Base-by-base conservation (phyloP, 306 rosid genomes). In the Cucurbita argyrosperma region DNA sequence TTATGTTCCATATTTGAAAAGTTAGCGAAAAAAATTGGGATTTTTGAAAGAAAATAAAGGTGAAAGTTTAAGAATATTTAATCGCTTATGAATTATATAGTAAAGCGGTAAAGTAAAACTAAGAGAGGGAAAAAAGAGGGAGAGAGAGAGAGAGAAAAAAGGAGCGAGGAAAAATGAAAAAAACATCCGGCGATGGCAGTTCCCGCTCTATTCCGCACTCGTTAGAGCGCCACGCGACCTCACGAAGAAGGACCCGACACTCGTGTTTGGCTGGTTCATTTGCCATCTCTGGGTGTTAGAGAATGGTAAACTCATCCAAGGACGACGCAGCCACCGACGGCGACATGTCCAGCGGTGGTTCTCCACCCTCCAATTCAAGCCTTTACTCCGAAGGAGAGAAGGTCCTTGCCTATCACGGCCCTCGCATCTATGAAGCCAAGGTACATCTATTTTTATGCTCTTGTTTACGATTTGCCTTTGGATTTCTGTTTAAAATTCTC, bases 391-490 rank as follows among this genome's bases (percentile, higher is more conserved):
- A 82, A 61, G 91, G 91, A 54, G 98, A 92, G 82, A 92, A 83
- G 85, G 95, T 92, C 45, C 91, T 92, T 49, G 98, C 96, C 18
- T 88, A 87, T 69, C 96, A 90, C 35, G 96, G 96, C 54, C 93
- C 91, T 80, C 90, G 96, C 83, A 86, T 92, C 89, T 92, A 92
- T 80, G 96, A 90, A 87, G 96, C 98, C 77, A 90, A 90, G 98
- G 98, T 76, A 77, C 58, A 19, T 56, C 45, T 64, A 49, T 38
- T 52, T 61, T 55, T 58, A 3, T 43, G 46, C 30, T 50, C n/a
- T 57, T 10, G 1, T 16, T 38, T 40, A 5, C 49, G 47, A 54
- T 43, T 58, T 9, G 37, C 19, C 21, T 23, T 43, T 57, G 21
- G 11, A 39, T 70, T 47, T 56, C 63, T 67, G 71, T 61, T 51